These are phyloP conservation scores for Coprinopsis strossmayeri DNA, from an alignment of 768 basidiomycete genomes.

Conservation along the genomic window DNA sequence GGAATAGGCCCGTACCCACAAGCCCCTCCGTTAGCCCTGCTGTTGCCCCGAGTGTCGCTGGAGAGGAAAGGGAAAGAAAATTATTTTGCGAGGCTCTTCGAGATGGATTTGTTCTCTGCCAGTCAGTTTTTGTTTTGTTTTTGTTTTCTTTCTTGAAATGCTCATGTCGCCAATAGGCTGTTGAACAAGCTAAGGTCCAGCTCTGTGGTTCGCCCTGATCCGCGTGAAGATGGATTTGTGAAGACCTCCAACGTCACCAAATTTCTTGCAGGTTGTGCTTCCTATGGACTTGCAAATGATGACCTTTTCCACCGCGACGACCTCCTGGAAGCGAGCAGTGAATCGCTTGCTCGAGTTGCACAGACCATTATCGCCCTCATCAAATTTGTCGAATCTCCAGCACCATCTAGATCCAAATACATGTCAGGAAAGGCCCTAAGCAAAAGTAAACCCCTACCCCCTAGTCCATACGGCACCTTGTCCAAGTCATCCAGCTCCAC, in stretches of 20 bases:
- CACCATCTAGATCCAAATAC: slow-evolving; percentile 38
- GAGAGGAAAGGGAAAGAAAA: slow-evolving; percentile 71
- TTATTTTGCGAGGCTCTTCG: slow-evolving; percentile 69
- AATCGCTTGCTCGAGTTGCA: slow-evolving; percentile 67
- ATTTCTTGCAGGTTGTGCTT: slow-evolving; percentile 71
- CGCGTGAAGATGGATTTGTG: slow-evolving; percentile 59
- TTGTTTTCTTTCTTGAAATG: slow-evolving; percentile 10
- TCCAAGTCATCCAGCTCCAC: slow-evolving; percentile 53
- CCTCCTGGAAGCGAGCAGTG: slow-evolving; percentile 51
- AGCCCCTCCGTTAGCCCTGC: slow-evolving; percentile 13
- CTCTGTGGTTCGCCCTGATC: slow-evolving; percentile 54
- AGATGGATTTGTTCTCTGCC: slow-evolving; percentile 86
- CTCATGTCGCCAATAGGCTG: slow-evolving; percentile 47
- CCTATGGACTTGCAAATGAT: slow-evolving; percentile 54
- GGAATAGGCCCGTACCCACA: slow-evolving; percentile 37
- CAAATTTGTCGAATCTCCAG: slow-evolving; percentile 50
- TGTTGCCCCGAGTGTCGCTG: slow-evolving; percentile 32
- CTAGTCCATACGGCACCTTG: slow-evolving; percentile 13
- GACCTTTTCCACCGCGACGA: slow-evolving; percentile 68
- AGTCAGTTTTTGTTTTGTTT: slow-evolving; percentile 54
- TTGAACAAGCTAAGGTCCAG: slow-evolving; percentile 71
- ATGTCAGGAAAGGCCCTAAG: slow-evolving; percentile 37
- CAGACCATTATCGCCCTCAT: slow-evolving; percentile 65
- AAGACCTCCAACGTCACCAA: slow-evolving; percentile 68
- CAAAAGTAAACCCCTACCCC: slow-evolving; percentile 17